Percentiles rank a stretch among this genome's conserved stretches.
Evolutionary conservation across 805 yeast genomes (phyloP).

Genomic region (Ogataea degrootiae): DNA sequence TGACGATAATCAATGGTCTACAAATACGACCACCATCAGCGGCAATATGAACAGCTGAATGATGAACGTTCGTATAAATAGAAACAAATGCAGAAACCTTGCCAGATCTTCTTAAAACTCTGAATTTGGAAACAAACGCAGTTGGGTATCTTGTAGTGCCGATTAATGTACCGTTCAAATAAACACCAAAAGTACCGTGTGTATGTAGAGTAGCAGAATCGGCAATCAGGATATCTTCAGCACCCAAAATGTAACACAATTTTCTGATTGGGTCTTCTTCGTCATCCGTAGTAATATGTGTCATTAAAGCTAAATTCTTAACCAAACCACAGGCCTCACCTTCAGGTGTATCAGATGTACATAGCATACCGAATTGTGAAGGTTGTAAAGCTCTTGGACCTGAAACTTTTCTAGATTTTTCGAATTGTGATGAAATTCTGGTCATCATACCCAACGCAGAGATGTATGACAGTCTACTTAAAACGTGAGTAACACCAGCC

Average conservation of each 20-base stretch:
- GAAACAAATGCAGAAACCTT: constrained; percentile 87
- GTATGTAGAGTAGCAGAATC: constrained; percentile 82
- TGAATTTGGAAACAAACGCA: constrained; percentile 74
- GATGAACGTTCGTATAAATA: constrained; percentile 84
- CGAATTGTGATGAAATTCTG: constrained; percentile 97
- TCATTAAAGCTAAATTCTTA: constrained; percentile 94
- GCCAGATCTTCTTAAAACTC: constrained; percentile 78
- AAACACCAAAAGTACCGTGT: constrained; percentile 75
- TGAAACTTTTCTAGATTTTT: constrained; percentile 93
- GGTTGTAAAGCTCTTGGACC: constrained; percentile 99
- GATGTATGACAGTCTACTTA: constrained; percentile 85
- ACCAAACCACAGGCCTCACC: constrained; percentile 99
- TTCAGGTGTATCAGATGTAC: constrained; percentile 98
- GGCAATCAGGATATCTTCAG: constrained; percentile 75
- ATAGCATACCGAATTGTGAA: constrained; percentile 97
- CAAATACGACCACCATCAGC: constrained; percentile 99
- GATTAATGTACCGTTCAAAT: constrained; percentile 88
- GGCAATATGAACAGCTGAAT: constrained; percentile 91
- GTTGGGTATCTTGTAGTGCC: constrained; percentile 87
- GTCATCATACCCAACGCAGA: constrained; percentile 99
- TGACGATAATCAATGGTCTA: constrained; percentile 89
- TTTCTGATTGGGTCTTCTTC: constrained; percentile 85
- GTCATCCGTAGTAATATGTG: constrained; percentile 97
- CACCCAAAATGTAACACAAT: constrained; percentile 78
- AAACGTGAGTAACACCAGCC: constrained; percentile 97